Evolutionary conservation across 805 yeast genomes (phyloP), one percentile per base, ranked within the genome.

Genomic region (Candida boidinii): DNA sequence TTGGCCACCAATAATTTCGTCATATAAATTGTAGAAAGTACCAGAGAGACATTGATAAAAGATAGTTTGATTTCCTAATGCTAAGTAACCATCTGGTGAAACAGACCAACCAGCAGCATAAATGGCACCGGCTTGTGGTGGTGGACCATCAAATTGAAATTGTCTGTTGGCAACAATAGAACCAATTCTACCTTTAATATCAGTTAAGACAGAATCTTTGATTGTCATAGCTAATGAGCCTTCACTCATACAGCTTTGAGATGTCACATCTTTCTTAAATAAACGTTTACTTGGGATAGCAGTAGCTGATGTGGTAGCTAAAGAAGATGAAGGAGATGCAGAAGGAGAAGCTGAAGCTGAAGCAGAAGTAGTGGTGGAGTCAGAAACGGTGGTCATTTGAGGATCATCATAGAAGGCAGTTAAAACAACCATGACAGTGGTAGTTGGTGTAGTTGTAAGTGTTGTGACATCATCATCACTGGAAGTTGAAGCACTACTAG

Each of bases 81-180:
- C 84, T 49, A 79, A 69, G 58, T 73, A 73, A 15, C 68, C 78
- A 42, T 69, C 70, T 41, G 51, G 46, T 32, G 72, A 62, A 38
- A 73, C 63, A 31, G 75, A 64, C 80, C 79, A 73, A 39, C 80
- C 79, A 29, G 69, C 72, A 42, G 82, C 79, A 49, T 68, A 72
- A 46, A 76, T 69, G 38, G 82, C 68, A 58, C 82, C 83, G 22
- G 81, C 84, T 67, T 80, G 90, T 51, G 88, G 87, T 62, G 83
- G 79, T 37, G 83, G 83, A 53, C 84, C 84, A 53, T 79, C 84
- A 52, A 76, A 77, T 62, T 77, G 85, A 70, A 78, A 76, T 65
- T 80, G 90, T 66, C 81, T 69, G 76, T 79, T 80, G 34, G 87
- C 77, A 46, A 80, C 90, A 59, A 80, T 78, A 31, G 86, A 72